A percentile compares a stretch with the other conserved stretches of the same genome.
phyloP scores from a whole-genome alignment of 768 basidiomycete genomes.

The Dioszegia aurantiaca region DNA sequence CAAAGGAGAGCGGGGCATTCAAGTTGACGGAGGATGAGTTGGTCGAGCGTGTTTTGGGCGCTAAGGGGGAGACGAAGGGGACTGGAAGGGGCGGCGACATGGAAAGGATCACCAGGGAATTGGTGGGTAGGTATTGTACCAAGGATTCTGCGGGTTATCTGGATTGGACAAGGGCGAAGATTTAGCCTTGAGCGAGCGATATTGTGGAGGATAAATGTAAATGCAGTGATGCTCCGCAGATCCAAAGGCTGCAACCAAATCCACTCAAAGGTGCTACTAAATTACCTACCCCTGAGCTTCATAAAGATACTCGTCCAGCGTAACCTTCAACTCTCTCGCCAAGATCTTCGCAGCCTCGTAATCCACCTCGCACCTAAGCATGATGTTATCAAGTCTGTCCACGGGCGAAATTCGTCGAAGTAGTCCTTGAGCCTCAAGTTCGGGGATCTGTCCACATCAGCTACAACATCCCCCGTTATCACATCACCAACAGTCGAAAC shows the following conservation, averaged over 20 bases:
- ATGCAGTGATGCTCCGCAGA: too few species aligned
- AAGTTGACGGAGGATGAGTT: slow-evolving; percentile 66
- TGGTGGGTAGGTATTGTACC: slow-evolving; percentile 60
- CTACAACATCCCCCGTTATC: too few species aligned
- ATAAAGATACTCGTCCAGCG: slow-evolving; percentile 45
- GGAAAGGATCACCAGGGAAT: slow-evolving; percentile 71
- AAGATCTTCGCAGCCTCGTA: slow-evolving; percentile 38
- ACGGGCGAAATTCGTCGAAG: slow-evolving; percentile 39
- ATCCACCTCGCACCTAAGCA: slow-evolving; percentile 46
- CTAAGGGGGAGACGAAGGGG: slow-evolving; percentile 59
- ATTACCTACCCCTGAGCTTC: slow-evolving; percentile 28
- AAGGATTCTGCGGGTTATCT: slow-evolving; percentile 39
- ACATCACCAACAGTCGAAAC: slow-evolving; percentile 50
- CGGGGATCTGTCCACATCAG: slow-evolving; percentile 53
- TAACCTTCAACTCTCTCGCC: slow-evolving; percentile 36
- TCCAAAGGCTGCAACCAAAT: too few species aligned
- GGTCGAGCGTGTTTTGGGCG: slow-evolving; percentile 59
- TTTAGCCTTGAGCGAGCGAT: neutral
- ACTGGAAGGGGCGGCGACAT: slow-evolving; percentile 51
- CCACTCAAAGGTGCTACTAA: too few species aligned
- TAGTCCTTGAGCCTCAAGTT: slow-evolving; percentile 45
- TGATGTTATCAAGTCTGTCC: slow-evolving; percentile 48
- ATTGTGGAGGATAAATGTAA: too few species aligned
- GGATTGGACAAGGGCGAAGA: slow-evolving; percentile 27
- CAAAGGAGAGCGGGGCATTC: slow-evolving; percentile 62